Base-by-base conservation (phyloP, 108 stramenopile genomes). In the Skeletonema costatum region DNA sequence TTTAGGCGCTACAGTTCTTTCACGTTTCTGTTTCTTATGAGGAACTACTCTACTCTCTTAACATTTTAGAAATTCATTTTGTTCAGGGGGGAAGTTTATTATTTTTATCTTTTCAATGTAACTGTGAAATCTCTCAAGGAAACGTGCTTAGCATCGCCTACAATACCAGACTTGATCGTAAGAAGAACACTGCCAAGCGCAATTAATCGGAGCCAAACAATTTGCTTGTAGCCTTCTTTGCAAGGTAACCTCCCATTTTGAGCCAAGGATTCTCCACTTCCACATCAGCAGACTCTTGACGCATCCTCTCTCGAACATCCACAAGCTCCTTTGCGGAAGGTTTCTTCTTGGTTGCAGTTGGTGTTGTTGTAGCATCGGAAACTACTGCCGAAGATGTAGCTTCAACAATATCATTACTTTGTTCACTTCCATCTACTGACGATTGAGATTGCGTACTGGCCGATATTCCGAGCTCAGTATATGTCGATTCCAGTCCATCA, bases 301-400 rank as follows among this genome's bases (percentile, higher is more conserved):
- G 74, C 80, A 81, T 81, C 50, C 80, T 70, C 16, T 75, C 80
- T 56, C 80, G 66, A 17, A 66, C 80, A 71, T 81, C 80, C 16
- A 51, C 63, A 42, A 81, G 29, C 7, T 56, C 53, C 25, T 56
- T 56, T 39, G 65, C 17, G 25, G 56, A 59, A 3, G 78, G 59
- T 46, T 64, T 69, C 50, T 53, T 67, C 32, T 41, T 6, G 25
- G 17, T 32, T 63, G 60, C 14, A 19, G 13, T 12, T 30, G 19
- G 21, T 64, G 35, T 19, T 38, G 30, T 33, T 7, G 63, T 64
- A 3, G 14, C 60, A 61, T 61, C 60, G 2, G 19, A 61, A 8
- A 38, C 36, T 35, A 64, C 17, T 35, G 33, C 12, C 63, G 36
- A 61, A 35, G 60, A 35, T 4, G 10, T 38, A 33, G 50, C 42